Conservation (phyloP, 257 asterid species). For the Rubia yunnanensis region DNA sequence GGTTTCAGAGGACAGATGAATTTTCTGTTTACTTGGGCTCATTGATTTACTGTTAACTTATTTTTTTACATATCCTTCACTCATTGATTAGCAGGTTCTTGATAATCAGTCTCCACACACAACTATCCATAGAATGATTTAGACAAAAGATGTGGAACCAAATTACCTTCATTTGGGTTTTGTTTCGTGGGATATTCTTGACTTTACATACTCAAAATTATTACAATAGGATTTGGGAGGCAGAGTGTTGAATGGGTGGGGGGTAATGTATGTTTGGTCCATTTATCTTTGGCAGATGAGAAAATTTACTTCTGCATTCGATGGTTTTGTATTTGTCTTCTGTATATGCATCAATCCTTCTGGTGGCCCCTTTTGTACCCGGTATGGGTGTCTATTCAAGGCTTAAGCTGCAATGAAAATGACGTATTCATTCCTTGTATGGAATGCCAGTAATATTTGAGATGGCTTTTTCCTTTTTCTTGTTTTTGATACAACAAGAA, state of each 20-base stretch:
- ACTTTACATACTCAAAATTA: not conserved
- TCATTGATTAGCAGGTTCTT: not conserved
- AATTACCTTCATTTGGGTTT: not conserved
- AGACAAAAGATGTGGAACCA: not conserved
- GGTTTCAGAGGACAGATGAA: no score
- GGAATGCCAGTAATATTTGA: not conserved
- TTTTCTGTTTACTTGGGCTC: not conserved
- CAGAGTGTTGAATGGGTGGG: no score
- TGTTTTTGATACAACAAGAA: no score
- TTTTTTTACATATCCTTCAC: not conserved
- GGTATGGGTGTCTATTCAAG: not conserved
- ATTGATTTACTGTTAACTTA: not conserved
- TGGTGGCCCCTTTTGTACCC: not conserved
- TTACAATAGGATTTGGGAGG: not conserved
- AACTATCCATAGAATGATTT: not conserved
- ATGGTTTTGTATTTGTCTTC: not conserved
- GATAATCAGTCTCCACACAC: not conserved
- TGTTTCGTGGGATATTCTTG: not conserved
- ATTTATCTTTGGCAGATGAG: not conserved
- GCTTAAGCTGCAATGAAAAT: not conserved
- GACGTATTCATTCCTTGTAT: not conserved
- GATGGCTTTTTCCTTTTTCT: not conserved
- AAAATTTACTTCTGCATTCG: not conserved
- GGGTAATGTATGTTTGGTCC: not conserved
- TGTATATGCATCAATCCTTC: not conserved